phyloP scores from a whole-genome alignment of 139 green algal genomes.

The Desmodesmus armatus region DNA sequence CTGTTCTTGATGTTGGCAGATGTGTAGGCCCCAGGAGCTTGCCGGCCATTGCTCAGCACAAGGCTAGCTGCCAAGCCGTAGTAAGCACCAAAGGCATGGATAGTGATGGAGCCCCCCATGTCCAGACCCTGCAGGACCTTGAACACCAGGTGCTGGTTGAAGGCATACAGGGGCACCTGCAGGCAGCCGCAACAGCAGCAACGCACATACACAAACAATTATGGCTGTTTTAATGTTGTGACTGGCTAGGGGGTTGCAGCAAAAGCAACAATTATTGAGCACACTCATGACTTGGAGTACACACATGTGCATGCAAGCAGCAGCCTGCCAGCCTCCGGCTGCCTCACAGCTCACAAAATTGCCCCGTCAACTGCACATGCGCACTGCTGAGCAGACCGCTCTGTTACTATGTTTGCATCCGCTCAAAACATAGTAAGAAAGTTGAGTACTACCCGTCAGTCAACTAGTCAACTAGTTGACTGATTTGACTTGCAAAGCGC shows the following conservation, averaged over 20 bases:
- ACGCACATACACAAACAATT: neutral
- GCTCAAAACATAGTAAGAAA: too few species aligned
- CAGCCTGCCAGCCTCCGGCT: neutral
- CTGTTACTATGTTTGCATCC: neutral
- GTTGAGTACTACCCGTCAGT: too few species aligned
- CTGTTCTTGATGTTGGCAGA: conserved; percentile 34
- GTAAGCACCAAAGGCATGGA: conserved; percentile 32
- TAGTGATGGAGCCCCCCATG: conserved; percentile 57
- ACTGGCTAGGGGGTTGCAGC: neutral
- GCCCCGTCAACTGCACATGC: neutral
- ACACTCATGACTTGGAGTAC: neutral
- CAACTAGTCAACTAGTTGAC: too few species aligned
- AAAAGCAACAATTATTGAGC: neutral
- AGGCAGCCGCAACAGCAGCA: neutral
- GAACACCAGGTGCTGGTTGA: conserved; percentile 61
- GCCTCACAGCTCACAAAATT: neutral
- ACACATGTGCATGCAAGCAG: neutral
- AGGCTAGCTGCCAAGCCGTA: conserved; percentile 25
- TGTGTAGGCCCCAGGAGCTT: conserved; percentile 17
- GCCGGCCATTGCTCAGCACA: conserved; percentile 18
- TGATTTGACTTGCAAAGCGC: too few species aligned
- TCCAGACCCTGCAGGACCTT: conserved; percentile 54
- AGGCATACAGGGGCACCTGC: conserved; percentile 66
- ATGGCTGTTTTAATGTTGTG: neutral
- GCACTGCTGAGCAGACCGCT: too few species aligned